A percentile compares a stretch with the other conserved stretches of the same genome.
These are phyloP conservation scores for Athelia psychrophila DNA, from an alignment of 1,284 basidiomycete genomes.

Conservation along the genomic window DNA sequence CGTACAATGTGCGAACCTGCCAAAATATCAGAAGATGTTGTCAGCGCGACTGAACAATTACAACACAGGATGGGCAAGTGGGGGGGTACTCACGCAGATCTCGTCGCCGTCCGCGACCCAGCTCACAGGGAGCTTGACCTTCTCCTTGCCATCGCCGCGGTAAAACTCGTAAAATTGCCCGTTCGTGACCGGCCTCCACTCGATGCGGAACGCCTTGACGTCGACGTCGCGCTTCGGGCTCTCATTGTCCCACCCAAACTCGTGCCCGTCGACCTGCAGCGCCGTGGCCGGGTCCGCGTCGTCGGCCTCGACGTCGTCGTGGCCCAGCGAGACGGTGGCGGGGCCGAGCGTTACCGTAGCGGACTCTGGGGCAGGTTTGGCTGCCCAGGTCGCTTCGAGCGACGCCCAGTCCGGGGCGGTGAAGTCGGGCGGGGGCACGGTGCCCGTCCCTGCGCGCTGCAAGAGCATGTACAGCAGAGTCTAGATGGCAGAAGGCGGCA, in stretches of 20 bases:
- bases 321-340: slow-evolving; percentile 68
- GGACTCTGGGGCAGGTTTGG: slow-evolving; percentile 37
- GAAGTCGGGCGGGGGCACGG: slow-evolving; percentile 79
- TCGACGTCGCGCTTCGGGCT: slow-evolving; percentile 61
- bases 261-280: slow-evolving; percentile 50
- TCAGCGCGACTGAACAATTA: not conserved
- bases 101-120: slow-evolving; percentile 59
- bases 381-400: slow-evolving; percentile 66
- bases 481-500: slow-evolving; percentile 33
- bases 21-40: not conserved
- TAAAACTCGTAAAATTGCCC: slow-evolving; percentile 71
- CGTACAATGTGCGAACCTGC: slow-evolving; percentile 84
- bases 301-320: slow-evolving; percentile 78
- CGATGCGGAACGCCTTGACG: slow-evolving; percentile 68
- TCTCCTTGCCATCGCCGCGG: slow-evolving; percentile 30
- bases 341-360: slow-evolving; percentile 59
- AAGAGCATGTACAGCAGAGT: slow-evolving; percentile 94
- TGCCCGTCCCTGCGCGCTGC: slow-evolving; percentile 75
- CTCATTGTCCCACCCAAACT: slow-evolving; percentile 98
- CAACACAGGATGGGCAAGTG: not conserved
- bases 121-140: slow-evolving; percentile 58
- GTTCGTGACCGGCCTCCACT: slow-evolving; percentile 86
- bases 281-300: slow-evolving; percentile 44
- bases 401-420: slow-evolving; percentile 73
- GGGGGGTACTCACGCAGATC: slow-evolving; percentile 38